Percentiles rank a stretch among this genome's conserved stretches.
phyloP scores from a whole-genome alignment of 2,329 filamentous ascomycete species.

The Bipolaris cookei region DNA sequence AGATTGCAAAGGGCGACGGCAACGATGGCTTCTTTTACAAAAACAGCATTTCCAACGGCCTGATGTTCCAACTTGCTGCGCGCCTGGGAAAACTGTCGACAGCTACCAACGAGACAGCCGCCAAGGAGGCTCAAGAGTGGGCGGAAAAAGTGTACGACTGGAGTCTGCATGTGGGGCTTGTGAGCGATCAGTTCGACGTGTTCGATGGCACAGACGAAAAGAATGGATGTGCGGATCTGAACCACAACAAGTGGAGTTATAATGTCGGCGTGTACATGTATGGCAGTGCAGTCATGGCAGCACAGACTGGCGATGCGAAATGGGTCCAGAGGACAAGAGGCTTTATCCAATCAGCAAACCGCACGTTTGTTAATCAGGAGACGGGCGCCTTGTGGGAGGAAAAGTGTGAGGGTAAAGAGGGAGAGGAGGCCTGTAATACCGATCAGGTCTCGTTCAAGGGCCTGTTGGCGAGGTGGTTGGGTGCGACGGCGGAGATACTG shows the following conservation, averaged over 20 bases:
- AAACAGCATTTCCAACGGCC: slow-evolving; percentile 77
- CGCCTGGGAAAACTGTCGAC: slow-evolving; percentile 68
- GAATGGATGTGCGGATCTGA: slow-evolving; percentile 52
- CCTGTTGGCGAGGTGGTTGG: slow-evolving; percentile 36
- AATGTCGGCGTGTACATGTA: slow-evolving; percentile 63
- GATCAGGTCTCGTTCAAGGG: slow-evolving; percentile 74
- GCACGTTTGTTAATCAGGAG: slow-evolving; percentile 31
- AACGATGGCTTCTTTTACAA: slow-evolving; percentile 77
- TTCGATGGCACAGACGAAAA: slow-evolving; percentile 57
- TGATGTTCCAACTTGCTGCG: slow-evolving; percentile 75
- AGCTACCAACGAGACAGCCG: slow-evolving; percentile 62
- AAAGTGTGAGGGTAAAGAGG: slow-evolving; percentile 61
- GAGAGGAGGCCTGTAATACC: slow-evolving; percentile 61
- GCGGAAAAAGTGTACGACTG: slow-evolving; percentile 67
- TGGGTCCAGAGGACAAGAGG: slow-evolving; percentile 41
- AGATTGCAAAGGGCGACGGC: slow-evolving; percentile 73
- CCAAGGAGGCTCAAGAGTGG: slow-evolving; percentile 57
- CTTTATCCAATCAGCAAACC: slow-evolving; percentile 40
- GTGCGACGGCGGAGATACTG: slow-evolving; percentile 29
- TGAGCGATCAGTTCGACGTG: slow-evolving; percentile 57
- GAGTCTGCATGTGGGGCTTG: slow-evolving; percentile 55
- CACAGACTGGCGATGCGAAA: slow-evolving; percentile 23
- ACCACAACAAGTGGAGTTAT: slow-evolving; percentile 56
- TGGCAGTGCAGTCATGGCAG: slow-evolving; percentile 46
- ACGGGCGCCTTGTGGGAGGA: slow-evolving; percentile 57